These are phyloP conservation scores for Pythium rhizo-oryzae DNA, from an alignment of 352 stramenopile genomes.

Conservation along the genomic window DNA sequence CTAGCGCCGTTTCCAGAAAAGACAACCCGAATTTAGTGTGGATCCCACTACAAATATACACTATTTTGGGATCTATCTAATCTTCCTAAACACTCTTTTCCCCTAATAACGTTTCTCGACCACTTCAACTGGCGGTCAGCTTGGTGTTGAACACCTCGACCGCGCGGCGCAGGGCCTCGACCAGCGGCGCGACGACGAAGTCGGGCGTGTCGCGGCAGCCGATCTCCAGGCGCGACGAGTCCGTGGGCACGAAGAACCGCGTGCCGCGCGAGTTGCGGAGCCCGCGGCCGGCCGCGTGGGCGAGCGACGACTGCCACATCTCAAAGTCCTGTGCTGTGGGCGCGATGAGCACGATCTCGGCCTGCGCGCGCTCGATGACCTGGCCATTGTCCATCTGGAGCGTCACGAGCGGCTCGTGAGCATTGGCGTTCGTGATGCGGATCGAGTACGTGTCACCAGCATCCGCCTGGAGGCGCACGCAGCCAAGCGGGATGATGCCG, in stretches of 20 bases:
- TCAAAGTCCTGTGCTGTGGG: slow-evolving; percentile 75
- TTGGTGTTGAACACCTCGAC: slow-evolving; percentile 88
- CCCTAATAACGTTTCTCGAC: neutral
- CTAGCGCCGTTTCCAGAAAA: slow-evolving; percentile 4
- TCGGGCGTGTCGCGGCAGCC: slow-evolving; percentile 77
- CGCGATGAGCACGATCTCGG: slow-evolving; percentile 77
- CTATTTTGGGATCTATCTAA: slow-evolving; percentile 4
- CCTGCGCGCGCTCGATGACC: slow-evolving; percentile 77
- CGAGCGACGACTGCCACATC: slow-evolving; percentile 89
- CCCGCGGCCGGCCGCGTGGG: slow-evolving; percentile 77
- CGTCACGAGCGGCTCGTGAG: slow-evolving; percentile 66
- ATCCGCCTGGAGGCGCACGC: slow-evolving; percentile 73
- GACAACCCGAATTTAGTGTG: neutral
- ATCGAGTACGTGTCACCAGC: slow-evolving; percentile 51
- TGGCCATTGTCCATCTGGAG: slow-evolving; percentile 84
- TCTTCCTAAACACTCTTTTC: neutral
- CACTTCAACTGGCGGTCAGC: slow-evolving; percentile 32
- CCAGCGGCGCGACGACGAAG: slow-evolving; percentile 76
- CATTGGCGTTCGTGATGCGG: slow-evolving; percentile 72
- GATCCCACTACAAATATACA: neutral
- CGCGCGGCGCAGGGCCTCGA: slow-evolving; percentile 76
- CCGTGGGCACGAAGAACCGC: slow-evolving; percentile 84
- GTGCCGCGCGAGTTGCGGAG: slow-evolving; percentile 82
- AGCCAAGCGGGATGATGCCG: slow-evolving; percentile 85
- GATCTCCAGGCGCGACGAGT: slow-evolving; percentile 80